phyloP scores from a whole-genome alignment of 2,329 filamentous ascomycete genomes.

The Trichophyton verrucosum region DNA sequence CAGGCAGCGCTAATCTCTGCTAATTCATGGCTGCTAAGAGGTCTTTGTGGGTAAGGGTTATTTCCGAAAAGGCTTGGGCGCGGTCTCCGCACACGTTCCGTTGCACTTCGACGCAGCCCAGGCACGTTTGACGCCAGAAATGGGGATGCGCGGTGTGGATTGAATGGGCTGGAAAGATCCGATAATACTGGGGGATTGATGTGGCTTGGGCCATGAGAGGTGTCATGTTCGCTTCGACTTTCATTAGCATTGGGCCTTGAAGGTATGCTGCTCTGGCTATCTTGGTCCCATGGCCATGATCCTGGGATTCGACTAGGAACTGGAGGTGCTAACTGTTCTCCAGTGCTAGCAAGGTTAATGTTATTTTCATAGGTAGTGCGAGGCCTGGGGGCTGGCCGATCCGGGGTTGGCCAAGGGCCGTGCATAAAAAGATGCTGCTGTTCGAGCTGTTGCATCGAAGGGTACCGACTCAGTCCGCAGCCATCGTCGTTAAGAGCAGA shows the following conservation, averaged over 20 bases:
- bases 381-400: background rate
- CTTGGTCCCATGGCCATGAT: conserved; percentile 8
- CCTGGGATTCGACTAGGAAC: conserved; percentile 8
- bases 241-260: background rate
- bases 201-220: background rate
- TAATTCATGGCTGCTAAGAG: background rate
- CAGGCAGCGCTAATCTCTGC: background rate
- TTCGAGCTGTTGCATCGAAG: conserved; percentile 13
- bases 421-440: background rate
- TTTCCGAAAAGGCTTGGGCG: background rate
- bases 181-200: background rate
- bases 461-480: conserved; percentile 7
- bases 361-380: background rate
- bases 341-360: background rate
- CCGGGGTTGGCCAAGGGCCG: background rate
- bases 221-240: background rate
- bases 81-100: conserved; percentile 1
- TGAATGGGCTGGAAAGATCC: background rate
- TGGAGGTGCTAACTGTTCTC: background rate
- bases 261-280: background rate
- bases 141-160: background rate
- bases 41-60: background rate
- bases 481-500: background rate
- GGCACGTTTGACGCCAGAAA: background rate
- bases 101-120: conserved; percentile 1